Evolutionary conservation across 2,329 filamentous ascomycete genomes (phyloP).

Genomic region (Botryotinia calthae): DNA sequence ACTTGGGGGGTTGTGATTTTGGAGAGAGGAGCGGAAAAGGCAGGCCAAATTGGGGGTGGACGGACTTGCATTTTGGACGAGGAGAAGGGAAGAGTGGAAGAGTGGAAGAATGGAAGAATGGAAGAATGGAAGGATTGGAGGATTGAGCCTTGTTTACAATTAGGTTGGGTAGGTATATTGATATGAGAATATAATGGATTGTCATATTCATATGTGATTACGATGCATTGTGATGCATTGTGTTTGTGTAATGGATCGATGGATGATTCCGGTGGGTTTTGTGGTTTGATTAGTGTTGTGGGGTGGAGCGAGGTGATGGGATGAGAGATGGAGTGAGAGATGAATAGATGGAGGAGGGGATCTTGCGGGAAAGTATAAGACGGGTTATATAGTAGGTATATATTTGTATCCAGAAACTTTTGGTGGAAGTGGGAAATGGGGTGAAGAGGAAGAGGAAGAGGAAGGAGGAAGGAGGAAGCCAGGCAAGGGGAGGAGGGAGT

Average conservation of each 20-base stretch:
- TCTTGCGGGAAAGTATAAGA: background rate
- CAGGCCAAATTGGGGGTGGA: background rate
- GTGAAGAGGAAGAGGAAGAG: background rate
- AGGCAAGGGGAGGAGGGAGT: too few relatives aligned
- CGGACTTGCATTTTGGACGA: background rate
- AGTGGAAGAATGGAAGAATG: too few relatives aligned
- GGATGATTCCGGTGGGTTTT: background rate
- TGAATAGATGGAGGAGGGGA: background rate
- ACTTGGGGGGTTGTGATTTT: background rate
- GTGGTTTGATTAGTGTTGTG: background rate
- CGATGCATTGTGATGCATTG: background rate
- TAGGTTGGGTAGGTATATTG: background rate
- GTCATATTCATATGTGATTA: background rate
- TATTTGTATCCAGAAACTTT: background rate
- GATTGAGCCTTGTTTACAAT: background rate
- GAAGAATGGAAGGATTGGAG: background rate
- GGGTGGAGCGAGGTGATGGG: background rate
- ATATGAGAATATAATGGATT: background rate
- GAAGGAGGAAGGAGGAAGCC: too few relatives aligned
- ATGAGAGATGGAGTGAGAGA: background rate
- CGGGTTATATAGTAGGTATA: background rate
- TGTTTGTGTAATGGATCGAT: background rate
- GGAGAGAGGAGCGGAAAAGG: background rate
- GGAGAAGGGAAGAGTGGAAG: background rate
- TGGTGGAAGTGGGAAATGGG: background rate